Conservation (phyloP, 192 early-diverging fungal species). For the Backusella macrospora region DNA sequence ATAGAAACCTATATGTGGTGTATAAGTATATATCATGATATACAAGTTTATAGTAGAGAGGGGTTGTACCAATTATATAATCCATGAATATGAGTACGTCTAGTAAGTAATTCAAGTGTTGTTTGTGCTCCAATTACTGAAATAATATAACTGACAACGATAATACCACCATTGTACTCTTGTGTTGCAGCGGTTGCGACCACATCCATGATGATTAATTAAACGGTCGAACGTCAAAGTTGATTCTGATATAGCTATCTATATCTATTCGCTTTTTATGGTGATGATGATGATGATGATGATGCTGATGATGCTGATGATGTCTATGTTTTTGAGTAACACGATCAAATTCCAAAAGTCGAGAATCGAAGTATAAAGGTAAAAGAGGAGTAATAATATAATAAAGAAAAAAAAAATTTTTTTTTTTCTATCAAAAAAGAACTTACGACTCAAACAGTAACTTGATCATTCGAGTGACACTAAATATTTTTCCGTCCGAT, state of each 20-base stretch:
- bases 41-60: background rate
- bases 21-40: background rate
- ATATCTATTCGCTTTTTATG: background rate
- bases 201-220: conserved; percentile 6
- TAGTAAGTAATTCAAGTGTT: conserved; percentile 42
- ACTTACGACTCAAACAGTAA: background rate
- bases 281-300: background rate
- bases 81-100: conserved; percentile 41
- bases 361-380: background rate
- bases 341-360: background rate
- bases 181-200: conserved; percentile 14
- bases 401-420: background rate
- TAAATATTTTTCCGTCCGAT: background rate
- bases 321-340: background rate
- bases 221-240: conserved; percentile 5
- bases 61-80: conserved; percentile 34
- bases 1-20: conserved; percentile 28
- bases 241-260: conserved; percentile 8
- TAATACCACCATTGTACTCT: conserved; percentile 30
- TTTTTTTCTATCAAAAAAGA: background rate
- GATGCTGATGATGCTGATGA: background rate
- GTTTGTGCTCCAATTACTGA: conserved; percentile 44
- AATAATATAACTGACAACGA: conserved; percentile 37
- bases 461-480: background rate
- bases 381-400: background rate